Evolutionary conservation across 2,329 filamentous ascomycete genomes (phyloP), one percentile per base, ranked within the genome.

Genomic region (Claviceps sp.): DNA sequence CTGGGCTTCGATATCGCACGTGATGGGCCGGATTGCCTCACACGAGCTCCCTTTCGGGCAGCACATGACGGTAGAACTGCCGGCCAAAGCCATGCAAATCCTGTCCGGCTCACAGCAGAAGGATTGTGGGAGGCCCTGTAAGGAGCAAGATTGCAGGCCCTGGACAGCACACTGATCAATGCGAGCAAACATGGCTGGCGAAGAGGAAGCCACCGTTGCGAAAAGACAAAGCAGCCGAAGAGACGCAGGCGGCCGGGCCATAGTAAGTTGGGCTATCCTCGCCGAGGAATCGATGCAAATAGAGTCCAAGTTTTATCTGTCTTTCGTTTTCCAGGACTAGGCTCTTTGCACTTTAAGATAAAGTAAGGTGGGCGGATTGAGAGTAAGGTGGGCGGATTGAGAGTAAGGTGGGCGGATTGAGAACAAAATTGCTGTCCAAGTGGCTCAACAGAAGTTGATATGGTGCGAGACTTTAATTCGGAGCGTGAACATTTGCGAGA

Each of bases 61-160:
- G 70, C 86, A 90, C 48, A 89, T 70, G 14, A 83, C 74, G 0
- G 84, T 86, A 5, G 82, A 83, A 45, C 73, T 69, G n/a, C 70
- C 78, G 11, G 82, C 82, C 47, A 89, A 74, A 1, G 73, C 60
- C 42, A 80, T 69, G 67, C 86, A 90, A 2, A 62, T 72, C 6
- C 73, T 69, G 17, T 64, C 66, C 30, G 66, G 55, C 3, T 74
- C 66, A 62, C 86, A 90, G 71, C 85, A 89, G 63, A 89, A 87
- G 62, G 76, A 73, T 50, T 69, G 70, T 1, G 84, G 82, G 22
- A 87, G 72, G 34, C 69, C 71, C 30, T 68, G 62, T 24, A 74
- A 66, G 10, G 51, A 39, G 62, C 84, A 88, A 57, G 73, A 71
- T 17, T 68, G 64, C 52, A 79, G 74, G 49, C 64, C 58, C 16